These are phyloP conservation scores for Verticillium longisporum DNA, from an alignment of 2,329 filamentous ascomycete genomes.

Conservation along the genomic window DNA sequence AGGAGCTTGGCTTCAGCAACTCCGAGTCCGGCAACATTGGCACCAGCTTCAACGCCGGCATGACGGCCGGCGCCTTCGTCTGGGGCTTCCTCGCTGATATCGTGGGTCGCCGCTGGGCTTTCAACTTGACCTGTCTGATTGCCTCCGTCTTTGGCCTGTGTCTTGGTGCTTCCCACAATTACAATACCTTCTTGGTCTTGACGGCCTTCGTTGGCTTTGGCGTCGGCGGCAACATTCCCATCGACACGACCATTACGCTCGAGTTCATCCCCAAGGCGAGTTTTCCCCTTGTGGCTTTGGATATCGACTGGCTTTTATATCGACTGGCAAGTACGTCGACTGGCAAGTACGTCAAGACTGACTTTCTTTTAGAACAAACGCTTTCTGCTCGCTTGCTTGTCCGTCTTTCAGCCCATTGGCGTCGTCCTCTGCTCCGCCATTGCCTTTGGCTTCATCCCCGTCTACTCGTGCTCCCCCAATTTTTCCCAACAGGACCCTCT, in stretches of 20 bases:
- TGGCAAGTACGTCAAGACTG: too few relatives aligned
- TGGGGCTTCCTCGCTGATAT: slow-evolving; percentile 51
- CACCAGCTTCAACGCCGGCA: slow-evolving; percentile 44
- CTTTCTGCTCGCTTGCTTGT: slow-evolving; percentile 44
- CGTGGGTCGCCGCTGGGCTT: slow-evolving; percentile 43
- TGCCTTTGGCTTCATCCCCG: slow-evolving; percentile 46
- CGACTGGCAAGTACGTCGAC: too few relatives aligned
- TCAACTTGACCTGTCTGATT: slow-evolving; percentile 51
- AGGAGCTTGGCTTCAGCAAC: slow-evolving; percentile 46
- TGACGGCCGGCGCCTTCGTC: slow-evolving; percentile 47
- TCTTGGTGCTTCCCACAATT: slow-evolving; percentile 40
- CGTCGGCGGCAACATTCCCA: slow-evolving; percentile 47
- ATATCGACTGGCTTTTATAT: too few relatives aligned
- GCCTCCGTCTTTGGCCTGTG: slow-evolving; percentile 45
- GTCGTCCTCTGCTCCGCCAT: slow-evolving; percentile 43
- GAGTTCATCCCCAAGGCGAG: slow-evolving; percentile 44
- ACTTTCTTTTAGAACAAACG: slow-evolving; percentile 26
- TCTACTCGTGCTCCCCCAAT: slow-evolving; percentile 42
- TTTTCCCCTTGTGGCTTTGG: background rate
- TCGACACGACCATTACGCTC: slow-evolving; percentile 48
- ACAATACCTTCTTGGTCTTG: slow-evolving; percentile 42
- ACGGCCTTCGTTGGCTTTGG: slow-evolving; percentile 49
- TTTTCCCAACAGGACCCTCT: slow-evolving; percentile 36
- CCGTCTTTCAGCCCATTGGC: slow-evolving; percentile 48
- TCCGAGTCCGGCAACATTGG: slow-evolving; percentile 37